phyloP scores from a whole-genome alignment of 2,329 filamentous ascomycete genomes.

The Fragosphaeria purpurea region DNA sequence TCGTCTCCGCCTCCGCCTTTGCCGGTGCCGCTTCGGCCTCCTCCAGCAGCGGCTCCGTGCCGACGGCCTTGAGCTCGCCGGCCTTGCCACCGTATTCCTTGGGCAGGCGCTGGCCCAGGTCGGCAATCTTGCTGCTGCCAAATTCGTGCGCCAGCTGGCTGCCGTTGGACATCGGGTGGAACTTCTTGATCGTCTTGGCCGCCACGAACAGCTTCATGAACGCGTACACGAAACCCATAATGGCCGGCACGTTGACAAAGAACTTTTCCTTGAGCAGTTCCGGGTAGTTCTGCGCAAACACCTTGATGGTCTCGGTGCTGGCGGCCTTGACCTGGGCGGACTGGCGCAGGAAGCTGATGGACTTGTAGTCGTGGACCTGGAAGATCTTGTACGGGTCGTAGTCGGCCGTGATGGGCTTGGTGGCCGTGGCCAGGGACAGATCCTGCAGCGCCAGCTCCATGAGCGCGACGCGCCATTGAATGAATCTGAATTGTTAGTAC shows the following conservation, averaged over 20 bases:
- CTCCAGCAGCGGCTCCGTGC: conserved; percentile 17
- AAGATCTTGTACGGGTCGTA: conserved; percentile 82
- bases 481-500: conserved; percentile 50
- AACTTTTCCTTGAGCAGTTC: conserved; percentile 85
- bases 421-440: conserved; percentile 60
- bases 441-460: conserved; percentile 79
- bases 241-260: conserved; percentile 83
- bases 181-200: conserved; percentile 65
- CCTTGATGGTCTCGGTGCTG: conserved; percentile 68
- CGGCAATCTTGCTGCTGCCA: conserved; percentile 38
- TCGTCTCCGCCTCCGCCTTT: background rate
- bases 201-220: conserved; percentile 68
- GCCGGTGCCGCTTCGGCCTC: conserved; percentile 1
- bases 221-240: conserved; percentile 82
- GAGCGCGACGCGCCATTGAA: conserved; percentile 79
- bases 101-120: conserved; percentile 56
- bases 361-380: conserved; percentile 89
- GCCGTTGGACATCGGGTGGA: conserved; percentile 69
- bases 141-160: conserved; percentile 54
- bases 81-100: conserved; percentile 71
- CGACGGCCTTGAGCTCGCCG: conserved; percentile 16
- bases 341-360: conserved; percentile 76
- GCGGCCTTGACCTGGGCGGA: conserved; percentile 67
- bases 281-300: conserved; percentile 75
- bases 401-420: conserved; percentile 59